These are phyloP conservation scores for Pleurotus citrinopileatus DNA, from an alignment of 768 basidiomycete genomes.

Conservation along the genomic window DNA sequence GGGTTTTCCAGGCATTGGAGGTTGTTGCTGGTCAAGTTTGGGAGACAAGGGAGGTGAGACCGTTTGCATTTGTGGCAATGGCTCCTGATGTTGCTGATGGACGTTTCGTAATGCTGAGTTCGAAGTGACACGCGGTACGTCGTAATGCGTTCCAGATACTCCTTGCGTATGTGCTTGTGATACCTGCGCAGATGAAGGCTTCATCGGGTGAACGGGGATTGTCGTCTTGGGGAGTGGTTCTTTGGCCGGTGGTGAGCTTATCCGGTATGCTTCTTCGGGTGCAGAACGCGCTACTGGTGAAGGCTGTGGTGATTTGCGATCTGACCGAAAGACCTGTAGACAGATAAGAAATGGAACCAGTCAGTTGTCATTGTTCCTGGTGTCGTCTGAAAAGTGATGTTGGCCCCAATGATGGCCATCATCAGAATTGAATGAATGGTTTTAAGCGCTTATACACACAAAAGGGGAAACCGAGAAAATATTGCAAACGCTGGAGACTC, in stretches of 20 bases:
- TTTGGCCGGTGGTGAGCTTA: background rate
- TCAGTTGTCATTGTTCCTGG: background rate
- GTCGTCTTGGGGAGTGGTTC: background rate
- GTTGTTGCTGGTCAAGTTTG: slow-evolving; percentile 11
- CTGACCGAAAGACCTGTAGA: slow-evolving; percentile 1
- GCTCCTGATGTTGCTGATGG: slow-evolving; percentile 6
- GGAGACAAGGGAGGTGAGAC: slow-evolving; percentile 10
- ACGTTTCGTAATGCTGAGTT: background rate
- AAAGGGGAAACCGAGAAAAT: too few relatives aligned
- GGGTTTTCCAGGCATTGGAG: slow-evolving; percentile 35
- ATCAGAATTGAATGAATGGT: background rate
- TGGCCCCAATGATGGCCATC: too few relatives aligned
- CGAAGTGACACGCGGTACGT: background rate
- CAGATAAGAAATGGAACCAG: background rate
- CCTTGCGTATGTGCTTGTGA: background rate
- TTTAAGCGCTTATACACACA: background rate
- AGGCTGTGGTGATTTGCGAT: slow-evolving; percentile 1
- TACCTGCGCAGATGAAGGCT: background rate
- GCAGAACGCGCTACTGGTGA: background rate
- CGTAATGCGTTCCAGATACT: background rate
- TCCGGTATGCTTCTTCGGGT: background rate
- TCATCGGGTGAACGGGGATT: background rate
- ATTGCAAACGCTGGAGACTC: too few relatives aligned
- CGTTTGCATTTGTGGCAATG: slow-evolving; percentile 3
- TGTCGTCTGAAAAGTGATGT: background rate